Conservation (phyloP, 2,329 filamentous ascomycete species). For the Lecanoromycetidae sp. region DNA sequence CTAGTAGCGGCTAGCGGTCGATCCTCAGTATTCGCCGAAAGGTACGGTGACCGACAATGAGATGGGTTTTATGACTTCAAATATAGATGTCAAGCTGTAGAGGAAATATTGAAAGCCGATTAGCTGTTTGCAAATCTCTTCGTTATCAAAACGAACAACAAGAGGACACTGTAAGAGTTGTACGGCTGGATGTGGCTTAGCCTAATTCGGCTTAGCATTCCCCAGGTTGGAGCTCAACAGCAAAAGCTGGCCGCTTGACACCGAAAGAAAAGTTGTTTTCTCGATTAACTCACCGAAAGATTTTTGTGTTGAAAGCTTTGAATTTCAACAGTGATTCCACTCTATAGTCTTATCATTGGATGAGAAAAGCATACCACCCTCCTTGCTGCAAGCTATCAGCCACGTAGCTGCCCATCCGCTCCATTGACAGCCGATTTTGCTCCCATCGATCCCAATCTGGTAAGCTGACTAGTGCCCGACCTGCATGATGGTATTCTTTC, state of each 20-base stretch:
- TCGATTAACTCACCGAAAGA: not conserved
- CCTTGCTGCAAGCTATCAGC: constrained; percentile 5
- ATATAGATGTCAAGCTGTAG: not conserved
- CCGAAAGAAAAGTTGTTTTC: no score
- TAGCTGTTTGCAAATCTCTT: not conserved
- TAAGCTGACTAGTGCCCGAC: constrained; percentile 3
- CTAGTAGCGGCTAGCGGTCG: not conserved
- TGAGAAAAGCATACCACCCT: not conserved
- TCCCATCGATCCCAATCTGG: not conserved
- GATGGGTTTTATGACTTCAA: not conserved
- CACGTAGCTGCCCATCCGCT: not conserved
- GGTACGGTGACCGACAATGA: not conserved
- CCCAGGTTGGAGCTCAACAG: constrained; percentile 8
- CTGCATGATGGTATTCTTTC: not conserved
- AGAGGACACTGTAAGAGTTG: not conserved
- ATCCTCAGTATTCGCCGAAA: not conserved
- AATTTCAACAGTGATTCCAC: not conserved
- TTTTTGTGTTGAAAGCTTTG: not conserved
- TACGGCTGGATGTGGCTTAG: not conserved
- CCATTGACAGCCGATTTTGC: not conserved
- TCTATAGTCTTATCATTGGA: not conserved
- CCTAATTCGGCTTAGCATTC: not conserved
- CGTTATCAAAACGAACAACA: not conserved
- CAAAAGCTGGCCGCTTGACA: not conserved
- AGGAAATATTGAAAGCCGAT: not conserved